Percentiles rank a stretch among this genome's conserved stretches.
phyloP scores from a whole-genome alignment of 1,284 basidiomycete genomes.

The Sparassis latifolia region DNA sequence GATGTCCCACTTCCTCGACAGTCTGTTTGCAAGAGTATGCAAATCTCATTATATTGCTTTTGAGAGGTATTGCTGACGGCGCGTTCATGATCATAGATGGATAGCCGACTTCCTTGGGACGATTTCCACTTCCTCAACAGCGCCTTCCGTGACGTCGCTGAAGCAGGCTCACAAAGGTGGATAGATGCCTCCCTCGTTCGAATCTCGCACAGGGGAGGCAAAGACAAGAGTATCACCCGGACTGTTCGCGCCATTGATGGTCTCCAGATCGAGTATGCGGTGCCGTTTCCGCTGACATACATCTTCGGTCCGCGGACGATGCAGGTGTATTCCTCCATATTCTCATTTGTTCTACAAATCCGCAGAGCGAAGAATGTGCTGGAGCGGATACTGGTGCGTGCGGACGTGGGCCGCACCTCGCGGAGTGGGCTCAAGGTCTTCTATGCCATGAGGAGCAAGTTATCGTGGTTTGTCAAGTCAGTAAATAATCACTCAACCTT shows the following conservation, averaged over 20 bases:
- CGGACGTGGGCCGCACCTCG: conserved; percentile 29
- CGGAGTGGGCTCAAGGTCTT: conserved; percentile 54
- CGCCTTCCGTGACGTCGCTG: conserved; percentile 64
- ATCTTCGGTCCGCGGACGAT: conserved; percentile 61
- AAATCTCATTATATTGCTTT: background rate
- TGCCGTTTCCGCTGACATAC: conserved; percentile 79
- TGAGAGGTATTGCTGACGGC: background rate
- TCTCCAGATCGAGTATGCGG: conserved; percentile 65
- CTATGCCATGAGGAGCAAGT: conserved; percentile 65
- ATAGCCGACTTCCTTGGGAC: conserved; percentile 60
- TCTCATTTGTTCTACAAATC: conserved; percentile 74
- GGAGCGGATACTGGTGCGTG: conserved; percentile 60
- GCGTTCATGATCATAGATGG: conserved; percentile 46
- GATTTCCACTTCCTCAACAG: conserved; percentile 84
- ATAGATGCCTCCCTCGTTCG: conserved; percentile 72
- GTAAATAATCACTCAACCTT: conserved; percentile 23
- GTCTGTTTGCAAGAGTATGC: conserved; percentile 65
- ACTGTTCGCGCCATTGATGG: conserved; percentile 63
- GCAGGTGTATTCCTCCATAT: conserved; percentile 62
- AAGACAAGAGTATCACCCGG: conserved; percentile 34
- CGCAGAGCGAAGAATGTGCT: conserved; percentile 65
- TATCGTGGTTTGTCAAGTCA: conserved; percentile 83
- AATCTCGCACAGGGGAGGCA: conserved; percentile 52
- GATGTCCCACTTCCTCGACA: conserved; percentile 66
- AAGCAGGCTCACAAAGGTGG: conserved; percentile 44